Evolutionary conservation across 495 filamentous ascomycete genomes (phyloP), one percentile per base, ranked within the genome.

Genomic region (Xylaria grammica): DNA sequence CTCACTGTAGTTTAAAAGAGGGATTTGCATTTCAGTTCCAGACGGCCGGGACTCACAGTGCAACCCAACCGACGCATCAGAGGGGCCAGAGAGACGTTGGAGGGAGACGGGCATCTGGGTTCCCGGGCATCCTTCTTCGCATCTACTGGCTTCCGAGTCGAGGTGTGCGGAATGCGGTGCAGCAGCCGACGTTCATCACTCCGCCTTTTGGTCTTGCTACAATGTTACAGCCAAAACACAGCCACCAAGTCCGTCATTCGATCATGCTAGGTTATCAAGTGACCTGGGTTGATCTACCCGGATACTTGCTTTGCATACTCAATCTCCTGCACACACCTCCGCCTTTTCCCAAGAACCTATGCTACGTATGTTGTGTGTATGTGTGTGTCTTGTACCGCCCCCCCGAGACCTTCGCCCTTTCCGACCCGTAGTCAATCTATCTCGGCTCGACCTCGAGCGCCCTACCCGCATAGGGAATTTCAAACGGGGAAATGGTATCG

Each of bases 1-100:
- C 62, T 42, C 62, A 52, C 27, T 17, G 26, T 17, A 27, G 30
- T 50, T 20, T 22, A 56, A 17, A 27, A n/a, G 32, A 17, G 29
- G 17, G 15, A 45, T 49, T 54, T 64, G 52, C 62, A 57, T 64
- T 49, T 5, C 62, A 44, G 62, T 48, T 6, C 62, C 62, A 65
- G 62, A 50, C 53, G 4, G 62, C 51, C 62, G 62, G 62, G 62
- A 51, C 62, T 11, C 30, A 17, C 30, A 52, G 8, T 58, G 53
- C 62, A 65, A 65, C 46, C 44, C 13, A 1, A 46, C 51, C 45
- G 44, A 32, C 34, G 42, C 62, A 65, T 8, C 15, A 29, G 7
- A 20, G 15, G 22, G 22, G 30, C 44, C 45, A 49, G 45, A 4
- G 17, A 7, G 17, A 7, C 6, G 13, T 1, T 53, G 27, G 50